A percentile compares a stretch with the other conserved stretches of the same genome.
Evolutionary conservation across 2,329 filamentous ascomycete species (phyloP).

Genomic region (Lachnellula subtilissima): DNA sequence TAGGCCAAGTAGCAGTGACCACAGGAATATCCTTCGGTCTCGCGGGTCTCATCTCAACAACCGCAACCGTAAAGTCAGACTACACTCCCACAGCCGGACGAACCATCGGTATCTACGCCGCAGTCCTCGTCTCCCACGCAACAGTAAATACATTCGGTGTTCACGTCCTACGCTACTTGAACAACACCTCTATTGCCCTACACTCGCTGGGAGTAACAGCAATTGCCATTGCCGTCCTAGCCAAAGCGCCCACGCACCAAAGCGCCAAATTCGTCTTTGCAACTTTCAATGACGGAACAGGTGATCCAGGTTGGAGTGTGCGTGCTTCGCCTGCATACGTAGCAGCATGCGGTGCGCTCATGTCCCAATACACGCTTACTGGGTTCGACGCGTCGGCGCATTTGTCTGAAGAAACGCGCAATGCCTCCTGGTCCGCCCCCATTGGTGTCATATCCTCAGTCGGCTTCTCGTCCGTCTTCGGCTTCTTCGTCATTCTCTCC

Average conservation of each 20-base stretch:
- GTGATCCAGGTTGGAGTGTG: constrained; percentile 46
- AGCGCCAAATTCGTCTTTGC: constrained; percentile 51
- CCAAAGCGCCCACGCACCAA: constrained; percentile 52
- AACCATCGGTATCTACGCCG: constrained; percentile 56
- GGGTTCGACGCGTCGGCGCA: constrained; percentile 54
- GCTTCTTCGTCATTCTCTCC: constrained; percentile 54
- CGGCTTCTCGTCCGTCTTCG: constrained; percentile 50
- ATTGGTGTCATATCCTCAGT: constrained; percentile 54
- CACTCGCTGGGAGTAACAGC: constrained; percentile 49
- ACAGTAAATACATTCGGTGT: constrained; percentile 55
- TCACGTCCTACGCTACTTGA: constrained; percentile 49
- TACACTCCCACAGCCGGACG: constrained; percentile 41
- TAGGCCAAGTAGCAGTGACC: constrained; percentile 45
- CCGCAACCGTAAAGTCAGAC: constrained; percentile 39
- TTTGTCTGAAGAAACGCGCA: constrained; percentile 52
- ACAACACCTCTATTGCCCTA: constrained; percentile 51
- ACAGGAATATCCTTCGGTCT: constrained; percentile 44
- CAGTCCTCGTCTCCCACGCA: constrained; percentile 49
- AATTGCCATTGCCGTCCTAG: constrained; percentile 51
- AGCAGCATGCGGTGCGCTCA: constrained; percentile 47
- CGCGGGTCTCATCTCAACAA: constrained; percentile 41
- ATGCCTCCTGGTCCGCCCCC: constrained; percentile 52
- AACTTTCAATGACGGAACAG: constrained; percentile 50
- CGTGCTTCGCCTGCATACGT: constrained; percentile 51
- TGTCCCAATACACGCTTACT: constrained; percentile 51